Evolutionary conservation across 2,329 filamentous ascomycete species (phyloP).

Genomic region (Colletotrichum acutatum): DNA sequence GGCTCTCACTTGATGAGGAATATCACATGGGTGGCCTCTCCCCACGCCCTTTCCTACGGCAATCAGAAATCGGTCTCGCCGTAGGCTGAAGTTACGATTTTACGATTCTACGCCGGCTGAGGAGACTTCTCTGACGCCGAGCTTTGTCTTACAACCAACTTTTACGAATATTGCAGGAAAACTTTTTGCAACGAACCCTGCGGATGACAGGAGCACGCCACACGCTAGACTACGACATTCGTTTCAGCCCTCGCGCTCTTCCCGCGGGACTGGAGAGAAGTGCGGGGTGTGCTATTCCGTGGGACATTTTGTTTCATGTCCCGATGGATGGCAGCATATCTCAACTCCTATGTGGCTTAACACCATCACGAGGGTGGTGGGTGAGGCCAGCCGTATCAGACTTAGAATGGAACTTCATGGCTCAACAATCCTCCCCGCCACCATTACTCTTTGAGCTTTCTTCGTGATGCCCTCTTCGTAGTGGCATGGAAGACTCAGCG

Average conservation of each 20-base stretch:
- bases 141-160: slow-evolving; percentile 3
- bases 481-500: neutral
- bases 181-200: neutral
- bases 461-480: neutral
- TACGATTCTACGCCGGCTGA: neutral
- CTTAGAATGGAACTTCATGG: neutral
- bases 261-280: slow-evolving; percentile 26
- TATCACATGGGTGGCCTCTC: slow-evolving; percentile 57
- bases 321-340: neutral
- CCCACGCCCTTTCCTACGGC: slow-evolving; percentile 58
- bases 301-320: slow-evolving; percentile 9
- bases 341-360: neutral
- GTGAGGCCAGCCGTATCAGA: neutral
- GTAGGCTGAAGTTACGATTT: slow-evolving; percentile 57
- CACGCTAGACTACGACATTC: neutral
- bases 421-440: neutral
- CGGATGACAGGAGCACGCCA: neutral
- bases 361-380: neutral
- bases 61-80: slow-evolving; percentile 63
- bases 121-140: neutral
- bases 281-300: slow-evolving; percentile 8
- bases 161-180: slow-evolving; percentile 1
- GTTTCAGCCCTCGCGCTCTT: slow-evolving; percentile 27
- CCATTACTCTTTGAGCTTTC: neutral
- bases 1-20: slow-evolving; percentile 60